Percentiles rank a stretch among this genome's conserved stretches.
Conservation (phyloP, 257 asterid genomes). For the Solanum etuberosum region DNA sequence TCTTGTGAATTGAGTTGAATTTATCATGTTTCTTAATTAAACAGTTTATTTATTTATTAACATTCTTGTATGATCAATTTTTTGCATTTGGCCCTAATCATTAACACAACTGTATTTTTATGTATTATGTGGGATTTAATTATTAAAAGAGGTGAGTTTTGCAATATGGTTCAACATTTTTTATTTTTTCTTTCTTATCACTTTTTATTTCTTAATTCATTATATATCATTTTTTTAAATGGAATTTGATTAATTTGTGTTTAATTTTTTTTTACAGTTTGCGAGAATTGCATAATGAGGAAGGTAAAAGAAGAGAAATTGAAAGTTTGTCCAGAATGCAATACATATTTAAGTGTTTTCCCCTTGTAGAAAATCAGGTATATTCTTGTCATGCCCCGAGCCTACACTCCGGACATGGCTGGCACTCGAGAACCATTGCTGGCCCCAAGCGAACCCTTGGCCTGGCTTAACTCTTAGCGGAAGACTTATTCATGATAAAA, state of each 20-base stretch:
- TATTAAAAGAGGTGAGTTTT: too few species aligned
- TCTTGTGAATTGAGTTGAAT: not conserved
- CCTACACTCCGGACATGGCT: too few species aligned
- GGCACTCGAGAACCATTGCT: too few species aligned
- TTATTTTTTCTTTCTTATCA: not conserved
- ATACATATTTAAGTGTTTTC: conserved; percentile 29
- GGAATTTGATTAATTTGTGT: not conserved
- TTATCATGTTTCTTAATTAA: not conserved
- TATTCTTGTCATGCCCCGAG: too few species aligned
- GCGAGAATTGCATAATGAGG: conserved; percentile 48
- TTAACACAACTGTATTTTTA: too few species aligned
- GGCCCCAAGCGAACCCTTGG: too few species aligned
- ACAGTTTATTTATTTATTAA: not conserved
- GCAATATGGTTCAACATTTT: not conserved
- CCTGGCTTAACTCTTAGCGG: too few species aligned
- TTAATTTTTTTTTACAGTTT: conserved; percentile 17
- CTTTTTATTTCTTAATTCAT: not conserved
- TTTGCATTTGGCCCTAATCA: not conserved
- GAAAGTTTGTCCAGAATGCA: conserved; percentile 45
- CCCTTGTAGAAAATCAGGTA: conserved; percentile 61
- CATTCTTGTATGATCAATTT: not conserved
- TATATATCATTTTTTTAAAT: not conserved
- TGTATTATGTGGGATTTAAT: too few species aligned
- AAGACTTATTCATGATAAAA: too few species aligned
- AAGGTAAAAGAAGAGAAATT: conserved; percentile 35